Evolutionary conservation across 495 filamentous ascomycete genomes (phyloP), one percentile per base, ranked within the genome.

Genomic region (Bathelium albidoporum): DNA sequence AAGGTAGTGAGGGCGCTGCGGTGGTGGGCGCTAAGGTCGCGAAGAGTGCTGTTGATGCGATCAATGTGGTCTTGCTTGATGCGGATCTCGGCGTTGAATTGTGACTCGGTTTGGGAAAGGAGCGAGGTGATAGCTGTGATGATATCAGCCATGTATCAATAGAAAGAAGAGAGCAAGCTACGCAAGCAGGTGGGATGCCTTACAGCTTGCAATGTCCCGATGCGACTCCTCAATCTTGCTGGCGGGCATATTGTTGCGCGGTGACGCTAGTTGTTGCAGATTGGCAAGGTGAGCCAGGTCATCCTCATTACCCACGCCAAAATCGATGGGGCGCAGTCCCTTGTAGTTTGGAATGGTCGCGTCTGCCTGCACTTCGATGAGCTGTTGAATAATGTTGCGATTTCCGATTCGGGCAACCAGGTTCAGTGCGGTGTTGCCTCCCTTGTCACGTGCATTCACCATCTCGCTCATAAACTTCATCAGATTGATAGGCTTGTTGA

Each of bases 401-500:
- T 94, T 97, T 32, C 91, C 88, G 58, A 96, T 90, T 32, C 93
- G 82, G 0, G 94, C 91, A 31, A 93, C 95, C 68, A 96, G 85
- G 69, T 95, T 96, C 44, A 98, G 78, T 24, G 95, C 95, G 11
- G 94, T 97, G 69, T 98, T 95, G 3, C 94, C 94, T 60, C 88
- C 86, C 66, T 89, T 88, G 74, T 98, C 94, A 59, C 89, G 87
- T 2, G 90, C 84, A 68, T 98, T 97, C 64, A 98, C 93, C 68
- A 98, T 89, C 69, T 97, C 91, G 26, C 87, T 87, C 81, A 98
- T 95, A 75, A 98, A 97, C 41, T 89, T 85, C 4, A 86, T 90
- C 24, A 98, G 80, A 34, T 85, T 86, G 71, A 97, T 94, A 63
- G 87, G 84, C 43, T 86, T 84, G 2, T 66, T 66, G 61, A 32